Conservation (phyloP, 768 basidiomycete genomes). For the Cubamyces sp. region DNA sequence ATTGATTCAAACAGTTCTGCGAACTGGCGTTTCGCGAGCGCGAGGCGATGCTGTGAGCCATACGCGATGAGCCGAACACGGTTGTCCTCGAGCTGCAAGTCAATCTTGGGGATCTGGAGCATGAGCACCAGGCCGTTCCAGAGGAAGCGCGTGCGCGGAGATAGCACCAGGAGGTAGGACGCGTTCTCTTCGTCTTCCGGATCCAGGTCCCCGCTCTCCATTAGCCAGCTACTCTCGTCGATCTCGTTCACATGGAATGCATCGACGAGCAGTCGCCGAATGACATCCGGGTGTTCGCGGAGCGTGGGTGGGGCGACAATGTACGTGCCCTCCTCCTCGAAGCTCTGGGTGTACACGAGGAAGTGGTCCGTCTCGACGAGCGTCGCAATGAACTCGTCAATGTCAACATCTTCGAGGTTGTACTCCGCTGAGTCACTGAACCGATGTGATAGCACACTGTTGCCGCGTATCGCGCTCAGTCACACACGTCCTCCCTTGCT, state of each 20-base stretch:
- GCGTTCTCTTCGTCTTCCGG: constrained; percentile 60
- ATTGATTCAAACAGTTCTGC: constrained; percentile 60
- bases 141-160: constrained; percentile 83
- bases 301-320: constrained; percentile 82
- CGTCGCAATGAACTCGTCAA: constrained; percentile 79
- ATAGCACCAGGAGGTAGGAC: constrained; percentile 83
- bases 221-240: constrained; percentile 49
- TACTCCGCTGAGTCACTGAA: constrained; percentile 96
- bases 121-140: constrained; percentile 92
- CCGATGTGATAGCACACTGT: constrained; percentile 74
- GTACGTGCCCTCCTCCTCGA: constrained; percentile 91
- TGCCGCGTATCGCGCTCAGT: constrained; percentile 9
- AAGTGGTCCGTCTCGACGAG: constrained; percentile 88
- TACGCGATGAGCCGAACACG: constrained; percentile 93
- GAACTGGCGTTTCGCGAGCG: constrained; percentile 78
- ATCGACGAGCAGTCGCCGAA: constrained; percentile 80
- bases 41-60: constrained; percentile 78
- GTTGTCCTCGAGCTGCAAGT: constrained; percentile 74
- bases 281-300: constrained; percentile 72
- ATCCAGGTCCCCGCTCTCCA: constrained; percentile 46
- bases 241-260: constrained; percentile 81
- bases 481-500: not conserved
- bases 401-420: constrained; percentile 68
- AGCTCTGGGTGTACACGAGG: constrained; percentile 86
- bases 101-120: constrained; percentile 71